Conservation (phyloP, 2,329 filamentous ascomycete genomes). For the Pseudopyricularia cyperi region DNA sequence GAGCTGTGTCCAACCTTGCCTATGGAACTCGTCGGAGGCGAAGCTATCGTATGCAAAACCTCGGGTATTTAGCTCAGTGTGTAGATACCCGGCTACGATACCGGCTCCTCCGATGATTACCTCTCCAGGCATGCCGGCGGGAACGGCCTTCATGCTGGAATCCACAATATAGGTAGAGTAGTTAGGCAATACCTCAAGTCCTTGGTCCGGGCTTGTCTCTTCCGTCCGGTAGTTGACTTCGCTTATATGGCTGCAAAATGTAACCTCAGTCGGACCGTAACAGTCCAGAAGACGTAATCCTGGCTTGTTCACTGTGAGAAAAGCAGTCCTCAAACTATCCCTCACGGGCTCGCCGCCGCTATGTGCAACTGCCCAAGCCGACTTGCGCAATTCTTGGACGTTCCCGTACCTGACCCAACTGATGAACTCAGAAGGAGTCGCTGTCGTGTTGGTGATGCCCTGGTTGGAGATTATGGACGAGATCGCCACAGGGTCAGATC, state of each 20-base stretch:
- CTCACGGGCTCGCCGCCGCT: conserved; percentile 17
- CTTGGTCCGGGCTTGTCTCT: background rate
- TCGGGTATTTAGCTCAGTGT: conserved; percentile 5
- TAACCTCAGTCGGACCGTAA: conserved; percentile 19
- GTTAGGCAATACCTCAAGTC: conserved; percentile 16
- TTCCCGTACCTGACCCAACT: conserved; percentile 10
- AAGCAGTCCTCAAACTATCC: conserved; percentile 2
- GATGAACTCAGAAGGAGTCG: conserved; percentile 24
- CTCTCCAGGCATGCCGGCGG: conserved; percentile 23
- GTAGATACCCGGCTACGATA: conserved; percentile 24
- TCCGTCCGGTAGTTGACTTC: background rate
- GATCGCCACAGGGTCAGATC: conserved; percentile 22
- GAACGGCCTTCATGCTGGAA: conserved; percentile 13
- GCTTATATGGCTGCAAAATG: conserved; percentile 2
- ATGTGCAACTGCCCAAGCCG: conserved; percentile 16
- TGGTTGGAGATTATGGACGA: background rate
- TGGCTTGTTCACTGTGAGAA: conserved; percentile 1
- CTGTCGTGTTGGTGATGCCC: conserved; percentile 20
- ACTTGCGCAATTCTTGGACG: conserved; percentile 7
- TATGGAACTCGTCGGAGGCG: background rate
- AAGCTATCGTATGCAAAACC: background rate
- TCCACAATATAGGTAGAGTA: conserved; percentile 26
- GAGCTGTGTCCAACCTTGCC: background rate
- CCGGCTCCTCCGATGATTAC: conserved; percentile 25
- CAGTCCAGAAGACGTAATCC: conserved; percentile 9